phyloP scores from a whole-genome alignment of 371 early-diverging fungal species.

The Syncephalastrum sp. region DNA sequence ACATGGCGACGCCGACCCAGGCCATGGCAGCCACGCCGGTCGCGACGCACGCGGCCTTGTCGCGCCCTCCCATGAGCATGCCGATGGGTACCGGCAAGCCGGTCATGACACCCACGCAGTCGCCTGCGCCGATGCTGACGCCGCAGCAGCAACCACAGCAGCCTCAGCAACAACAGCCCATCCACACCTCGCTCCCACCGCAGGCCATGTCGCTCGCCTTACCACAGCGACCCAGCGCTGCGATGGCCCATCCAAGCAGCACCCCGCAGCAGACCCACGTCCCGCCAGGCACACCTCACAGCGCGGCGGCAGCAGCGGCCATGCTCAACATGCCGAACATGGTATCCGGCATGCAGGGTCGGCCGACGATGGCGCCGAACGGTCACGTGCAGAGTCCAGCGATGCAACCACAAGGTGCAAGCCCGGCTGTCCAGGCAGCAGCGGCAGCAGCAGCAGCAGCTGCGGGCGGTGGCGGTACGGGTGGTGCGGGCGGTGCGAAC shows the following conservation, averaged over 20 bases:
- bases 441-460: slow-evolving; percentile 24
- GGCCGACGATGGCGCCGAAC: slow-evolving; percentile 12
- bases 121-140: slow-evolving; percentile 19
- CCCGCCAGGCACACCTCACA: slow-evolving; percentile 15
- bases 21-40: slow-evolving; percentile 34
- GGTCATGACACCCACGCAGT: slow-evolving; percentile 22
- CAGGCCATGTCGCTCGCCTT: slow-evolving; percentile 21
- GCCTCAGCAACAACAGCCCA: slow-evolving; percentile 21
- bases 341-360: slow-evolving; percentile 8
- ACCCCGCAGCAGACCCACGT: slow-evolving; percentile 18
- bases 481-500: slow-evolving; percentile 11
- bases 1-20: slow-evolving; percentile 41
- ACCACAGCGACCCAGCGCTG: slow-evolving; percentile 26
- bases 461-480: slow-evolving; percentile 2
- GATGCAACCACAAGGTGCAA: slow-evolving; percentile 7
- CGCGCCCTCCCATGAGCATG: slow-evolving; percentile 22
- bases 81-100: slow-evolving; percentile 9
- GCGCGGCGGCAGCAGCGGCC: not conserved
- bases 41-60: slow-evolving; percentile 20
- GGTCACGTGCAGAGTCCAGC: slow-evolving; percentile 12
- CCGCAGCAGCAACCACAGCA: slow-evolving; percentile 23
- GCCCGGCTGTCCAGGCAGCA: slow-evolving; percentile 13
- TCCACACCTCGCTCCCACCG: slow-evolving; percentile 19
- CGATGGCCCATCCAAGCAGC: slow-evolving; percentile 13
- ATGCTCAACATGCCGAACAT: slow-evolving; percentile 10